Evolutionary conservation across 805 yeast species (phyloP), one percentile per base, ranked within the genome.

Genomic region (Wilhelminamyces savonicus): DNA sequence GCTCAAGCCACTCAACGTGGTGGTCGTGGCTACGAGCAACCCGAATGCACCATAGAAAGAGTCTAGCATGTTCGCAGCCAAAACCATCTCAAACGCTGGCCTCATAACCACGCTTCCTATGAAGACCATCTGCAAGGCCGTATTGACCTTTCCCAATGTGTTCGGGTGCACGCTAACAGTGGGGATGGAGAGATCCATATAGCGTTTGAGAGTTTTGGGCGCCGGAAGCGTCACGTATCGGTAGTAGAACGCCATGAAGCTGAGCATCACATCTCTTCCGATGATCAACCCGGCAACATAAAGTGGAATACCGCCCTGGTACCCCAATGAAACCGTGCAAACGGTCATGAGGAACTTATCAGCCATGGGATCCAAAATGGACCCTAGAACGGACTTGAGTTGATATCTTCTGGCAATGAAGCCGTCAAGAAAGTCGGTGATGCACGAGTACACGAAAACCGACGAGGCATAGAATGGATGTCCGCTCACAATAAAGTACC

Each of bases 371-470:
- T 92, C 99, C 20, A 94, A 63, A 11, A 92, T 78, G 0, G 95
- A 80, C 0, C 99, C 99, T 5, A 87, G 72, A 2, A 83, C 79
- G 1, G 95, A 78, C 45, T 76, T 72, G 69, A 82, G 63, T 32
- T 85, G 77, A 62, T 56, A 90, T 36, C 59, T 71, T 32, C 99
- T 67, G 4, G 99, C 99, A 39, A 94, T 75, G 47, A 59, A 83
- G 0, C 99, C 99, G 54, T 92, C 99, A 14, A 88, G 58, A 39
- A 84, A 80, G 53, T 92, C 99, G 0, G 98, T 90, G 4, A 87
- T 52, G 40, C 97, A 82, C 0, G 97, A 87, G 46, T 86, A 87
- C 0, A 76, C 66, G 54, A 92, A 90, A 8, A 92, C 48, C 1
- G 76, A 71, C 26, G 85, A 59, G 0, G 97, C 95, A 27, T 70